phyloP scores from a whole-genome alignment of 1,139 yeast genomes.

The Sugiyamaella sp. region DNA sequence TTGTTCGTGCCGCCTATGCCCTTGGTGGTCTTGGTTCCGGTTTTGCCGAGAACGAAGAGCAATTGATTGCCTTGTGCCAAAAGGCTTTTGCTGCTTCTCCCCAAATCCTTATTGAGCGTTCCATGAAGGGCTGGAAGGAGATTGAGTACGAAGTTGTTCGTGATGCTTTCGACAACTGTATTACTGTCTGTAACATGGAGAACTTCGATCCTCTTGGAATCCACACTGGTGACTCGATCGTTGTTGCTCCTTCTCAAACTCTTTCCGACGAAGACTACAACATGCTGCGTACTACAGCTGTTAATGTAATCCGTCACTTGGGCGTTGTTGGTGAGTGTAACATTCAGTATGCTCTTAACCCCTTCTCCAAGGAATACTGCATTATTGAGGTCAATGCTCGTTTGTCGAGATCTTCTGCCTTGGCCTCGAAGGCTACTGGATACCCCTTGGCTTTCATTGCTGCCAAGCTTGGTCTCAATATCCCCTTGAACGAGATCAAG shows the following conservation, averaged over 20 bases:
- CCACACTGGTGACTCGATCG: slow-evolving; percentile 99
- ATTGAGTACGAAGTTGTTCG: slow-evolving; percentile 98
- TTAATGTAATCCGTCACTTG: slow-evolving; percentile 93
- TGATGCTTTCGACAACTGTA: slow-evolving; percentile 96
- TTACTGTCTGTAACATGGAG: slow-evolving; percentile 99
- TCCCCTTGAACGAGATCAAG: slow-evolving; percentile 87
- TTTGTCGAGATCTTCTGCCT: slow-evolving; percentile 95
- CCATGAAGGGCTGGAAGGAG: slow-evolving; percentile 99
- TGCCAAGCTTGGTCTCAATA: slow-evolving; percentile 93
- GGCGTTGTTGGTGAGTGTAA: slow-evolving; percentile 99
- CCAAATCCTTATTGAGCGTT: slow-evolving; percentile 91
- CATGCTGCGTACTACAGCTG: slow-evolving; percentile 97
- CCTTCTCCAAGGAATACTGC: slow-evolving; percentile 92
- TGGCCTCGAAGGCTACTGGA: slow-evolving; percentile 98
- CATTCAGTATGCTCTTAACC: slow-evolving; percentile 95
- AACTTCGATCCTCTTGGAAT: slow-evolving; percentile 98
- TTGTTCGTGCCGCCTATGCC: slow-evolving; percentile 97
- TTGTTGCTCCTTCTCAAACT: slow-evolving; percentile 98
- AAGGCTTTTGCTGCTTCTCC: slow-evolving; percentile 96
- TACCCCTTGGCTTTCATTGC: slow-evolving; percentile 98
- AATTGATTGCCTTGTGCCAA: slow-evolving; percentile 80
- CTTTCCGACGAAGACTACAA: slow-evolving; percentile 96
- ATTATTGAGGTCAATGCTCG: slow-evolving; percentile 98
- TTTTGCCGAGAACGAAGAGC: slow-evolving; percentile 87
- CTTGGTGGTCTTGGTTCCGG: slow-evolving; percentile 99